Base-by-base conservation (phyloP, 306 rosid species). In the Senna siamea region DNA sequence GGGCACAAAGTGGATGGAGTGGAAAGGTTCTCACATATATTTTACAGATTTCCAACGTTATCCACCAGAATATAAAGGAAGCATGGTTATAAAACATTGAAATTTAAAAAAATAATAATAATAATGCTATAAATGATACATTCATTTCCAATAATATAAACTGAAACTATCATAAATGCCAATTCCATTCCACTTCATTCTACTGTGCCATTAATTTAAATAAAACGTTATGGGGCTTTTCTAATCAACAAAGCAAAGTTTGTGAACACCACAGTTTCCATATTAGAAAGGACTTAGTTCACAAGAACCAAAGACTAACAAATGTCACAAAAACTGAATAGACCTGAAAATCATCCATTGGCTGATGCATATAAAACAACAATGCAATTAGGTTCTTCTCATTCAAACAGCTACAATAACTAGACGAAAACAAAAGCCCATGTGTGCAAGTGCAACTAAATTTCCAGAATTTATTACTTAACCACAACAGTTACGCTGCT, bases 361-460 rank as follows among this genome's bases (percentile, higher is more conserved):
- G 18, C 20, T 47, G 37, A 47, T 38, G 62, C 79, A 66, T 47
- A 53, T 78, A 50, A 38, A 78, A 50, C 78, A 75, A 23, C 52
- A 51, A 51, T 4, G 37, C 51, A 52, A 62, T 22, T 37, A 50
- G 34, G 64, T 12, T 34, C 26, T 18, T 19, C 58, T n/a, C 62
- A 74, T 74, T 78, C 40, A 73, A 73, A 74, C 68, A 50, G 30
- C 54, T 28, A 43, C 10, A 37, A 65, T n/a, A 78, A 55, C 52
- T 20, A 75, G 28, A 73, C 58, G 11, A 8, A 23, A 53, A 53
- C 23, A 69, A 44, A n/a, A 46, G 46, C 28, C 80, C 8, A 0
- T 51, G 47, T 38, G 63, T 52, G 69, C 66, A 75, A 63, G 63
- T 52, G 69, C 66, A 75, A 63, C 83, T 26, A 65, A 41, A 55